Base-by-base conservation (phyloP, 2,329 filamentous ascomycete species). In the Colletotrichum gloeosporioides region DNA sequence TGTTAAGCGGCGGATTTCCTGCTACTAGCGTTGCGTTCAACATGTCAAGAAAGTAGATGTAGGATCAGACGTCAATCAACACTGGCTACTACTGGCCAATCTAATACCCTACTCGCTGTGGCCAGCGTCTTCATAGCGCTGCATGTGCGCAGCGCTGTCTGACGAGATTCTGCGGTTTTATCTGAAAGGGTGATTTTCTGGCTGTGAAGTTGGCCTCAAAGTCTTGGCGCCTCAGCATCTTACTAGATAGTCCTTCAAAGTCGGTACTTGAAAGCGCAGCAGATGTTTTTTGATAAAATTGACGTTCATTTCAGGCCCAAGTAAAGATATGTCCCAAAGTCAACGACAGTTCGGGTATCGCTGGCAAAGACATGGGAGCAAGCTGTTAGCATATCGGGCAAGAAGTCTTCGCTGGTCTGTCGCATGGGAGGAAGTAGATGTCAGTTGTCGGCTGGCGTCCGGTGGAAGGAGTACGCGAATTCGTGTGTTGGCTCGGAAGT, bases 11-110 rank as follows among this genome's bases (percentile, higher is more conserved):
- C 16, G 4, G 1, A 5, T 44, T 44, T 6, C 8, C 36, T 44
- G 8, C 0, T 8, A 36, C 34, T 0, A 36, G 1, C 15, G 0
- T 36, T 36, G 1, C 1, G 8, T 8, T 16, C 34, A 4, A 36
- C 18, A 10, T 4, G 36, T 39, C 16, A 16, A 9, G 8, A 3
- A 6, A 44, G 18, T 44, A n/a, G 39, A 44, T 44, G 18, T 44
- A 6, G 16, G 0, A 44, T 44, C 4, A 10, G 39, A 44, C 39
- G 2, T 2, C 10, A 10, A 44, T n/a, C 5, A 44, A 18, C 8
- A 44, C 39, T 10, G 18, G 3, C 18, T n/a, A 6, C 39, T n/a
- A 2, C 39, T 44, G 39, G 39, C 8, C 39, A 44, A 44, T 44
- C 39, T 44, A 44, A 18, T 39, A 39, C 36, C 36, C 4, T 44